Conservation (phyloP, 1,284 basidiomycete species). For the Lentinula novae-zelandiae region DNA sequence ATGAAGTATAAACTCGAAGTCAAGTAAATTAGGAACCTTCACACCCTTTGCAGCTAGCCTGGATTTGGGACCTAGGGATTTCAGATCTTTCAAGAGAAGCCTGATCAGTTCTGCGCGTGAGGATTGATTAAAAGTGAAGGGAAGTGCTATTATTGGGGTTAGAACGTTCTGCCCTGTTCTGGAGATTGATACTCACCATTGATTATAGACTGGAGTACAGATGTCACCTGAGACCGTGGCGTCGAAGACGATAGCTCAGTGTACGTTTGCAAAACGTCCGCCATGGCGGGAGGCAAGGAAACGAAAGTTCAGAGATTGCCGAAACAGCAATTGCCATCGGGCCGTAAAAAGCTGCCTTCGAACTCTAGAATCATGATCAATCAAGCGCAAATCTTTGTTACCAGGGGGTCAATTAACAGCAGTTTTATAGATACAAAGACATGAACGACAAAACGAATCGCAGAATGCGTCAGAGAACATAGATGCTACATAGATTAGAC, state of each 20-base stretch:
- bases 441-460: not conserved
- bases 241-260: constrained; percentile 42
- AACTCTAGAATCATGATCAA: not conserved
- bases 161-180: not conserved
- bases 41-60: constrained; percentile 52
- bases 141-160: constrained; percentile 22
- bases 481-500: constrained; percentile 1
- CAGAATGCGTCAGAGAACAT: not conserved
- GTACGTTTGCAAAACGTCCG: constrained; percentile 38
- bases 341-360: not conserved
- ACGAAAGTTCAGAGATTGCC: not conserved
- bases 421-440: not conserved
- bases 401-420: not conserved
- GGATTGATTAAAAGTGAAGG: constrained; percentile 36
- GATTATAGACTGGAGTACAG: constrained; percentile 46
- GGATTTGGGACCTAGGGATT: constrained; percentile 33
- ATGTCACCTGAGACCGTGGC: constrained; percentile 38
- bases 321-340: not conserved
- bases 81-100: constrained; percentile 52
- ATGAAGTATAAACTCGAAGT: constrained; percentile 15
- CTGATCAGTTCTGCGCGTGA: constrained; percentile 42
- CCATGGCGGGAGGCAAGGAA: constrained; percentile 23
- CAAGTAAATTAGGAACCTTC: constrained; percentile 1
- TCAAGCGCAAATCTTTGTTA: not conserved
- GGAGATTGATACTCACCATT: constrained; percentile 30